Percentiles rank a stretch among this genome's conserved stretches.
phyloP scores from a whole-genome alignment of 108 stramenopile species.

The Nitzschia sp. region DNA sequence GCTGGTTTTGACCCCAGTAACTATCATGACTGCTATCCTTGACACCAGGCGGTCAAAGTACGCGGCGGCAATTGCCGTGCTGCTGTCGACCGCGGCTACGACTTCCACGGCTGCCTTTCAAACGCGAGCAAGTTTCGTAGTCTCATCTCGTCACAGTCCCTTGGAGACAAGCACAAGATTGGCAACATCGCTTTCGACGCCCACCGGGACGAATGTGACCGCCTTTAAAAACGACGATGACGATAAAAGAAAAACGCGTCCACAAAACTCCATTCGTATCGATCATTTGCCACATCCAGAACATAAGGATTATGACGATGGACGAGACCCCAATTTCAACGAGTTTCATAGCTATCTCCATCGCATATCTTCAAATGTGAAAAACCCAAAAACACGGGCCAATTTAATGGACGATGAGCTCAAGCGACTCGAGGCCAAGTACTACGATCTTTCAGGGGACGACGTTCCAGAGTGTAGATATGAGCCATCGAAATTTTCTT shows the following conservation, averaged over 20 bases:
- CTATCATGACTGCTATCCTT: neutral
- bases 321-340: neutral
- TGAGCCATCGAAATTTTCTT: neutral
- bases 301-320: neutral
- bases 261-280: neutral
- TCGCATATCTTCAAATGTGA: neutral
- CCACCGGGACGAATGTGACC: neutral
- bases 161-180: neutral
- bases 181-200: neutral
- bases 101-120: neutral
- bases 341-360: neutral
- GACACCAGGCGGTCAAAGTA: neutral
- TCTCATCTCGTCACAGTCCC: too few relatives aligned
- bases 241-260: neutral
- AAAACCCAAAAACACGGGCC: neutral
- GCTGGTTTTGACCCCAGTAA: too few relatives aligned
- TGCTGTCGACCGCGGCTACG: neutral
- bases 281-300: neutral
- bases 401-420: conserved; percentile 37
- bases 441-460: conserved; percentile 16
- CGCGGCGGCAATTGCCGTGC: neutral
- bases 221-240: neutral
- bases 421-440: conserved; percentile 26
- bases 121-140: too few relatives aligned
- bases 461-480: neutral